These are phyloP conservation scores for Pleurotus djamor DNA, from an alignment of 768 basidiomycete species.

Conservation along the genomic window DNA sequence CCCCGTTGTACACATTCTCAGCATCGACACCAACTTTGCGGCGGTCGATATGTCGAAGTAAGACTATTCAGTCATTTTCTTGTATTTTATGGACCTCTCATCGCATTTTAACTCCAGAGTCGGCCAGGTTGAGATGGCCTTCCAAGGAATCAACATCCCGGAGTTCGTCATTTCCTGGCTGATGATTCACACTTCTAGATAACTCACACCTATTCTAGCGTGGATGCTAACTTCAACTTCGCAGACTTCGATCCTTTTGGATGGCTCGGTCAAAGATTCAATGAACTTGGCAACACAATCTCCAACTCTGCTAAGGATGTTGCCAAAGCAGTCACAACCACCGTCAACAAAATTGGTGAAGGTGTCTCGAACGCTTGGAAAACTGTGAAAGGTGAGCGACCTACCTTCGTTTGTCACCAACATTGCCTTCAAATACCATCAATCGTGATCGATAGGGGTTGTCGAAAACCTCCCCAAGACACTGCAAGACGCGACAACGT, in stretches of 20 bases:
- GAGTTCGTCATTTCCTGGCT: neutral
- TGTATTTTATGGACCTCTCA: neutral
- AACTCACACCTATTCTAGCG: neutral
- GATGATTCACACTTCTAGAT: neutral
- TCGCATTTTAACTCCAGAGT: neutral
- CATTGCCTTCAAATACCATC: too few species aligned
- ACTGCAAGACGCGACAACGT: neutral
- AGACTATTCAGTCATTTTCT: neutral
- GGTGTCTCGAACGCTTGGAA: neutral
- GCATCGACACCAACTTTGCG: constrained; percentile 29
- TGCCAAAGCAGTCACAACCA: neutral
- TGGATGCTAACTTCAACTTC: neutral
- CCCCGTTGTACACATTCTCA: constrained; percentile 28
- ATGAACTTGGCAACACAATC: neutral
- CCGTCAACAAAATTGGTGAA: neutral
- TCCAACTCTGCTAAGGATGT: neutral
- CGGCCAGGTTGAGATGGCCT: neutral
- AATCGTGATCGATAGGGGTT: neutral
- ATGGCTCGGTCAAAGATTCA: neutral
- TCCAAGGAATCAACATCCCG: neutral
- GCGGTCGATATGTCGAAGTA: constrained; percentile 18
- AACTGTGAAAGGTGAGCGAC: neutral
- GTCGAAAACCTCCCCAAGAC: neutral
- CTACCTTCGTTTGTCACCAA: neutral
- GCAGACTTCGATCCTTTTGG: neutral